A percentile compares a stretch with the other conserved stretches of the same genome.
phyloP scores from a whole-genome alignment of 2,329 filamentous ascomycete species.

The Triangularia verruculosa region DNA sequence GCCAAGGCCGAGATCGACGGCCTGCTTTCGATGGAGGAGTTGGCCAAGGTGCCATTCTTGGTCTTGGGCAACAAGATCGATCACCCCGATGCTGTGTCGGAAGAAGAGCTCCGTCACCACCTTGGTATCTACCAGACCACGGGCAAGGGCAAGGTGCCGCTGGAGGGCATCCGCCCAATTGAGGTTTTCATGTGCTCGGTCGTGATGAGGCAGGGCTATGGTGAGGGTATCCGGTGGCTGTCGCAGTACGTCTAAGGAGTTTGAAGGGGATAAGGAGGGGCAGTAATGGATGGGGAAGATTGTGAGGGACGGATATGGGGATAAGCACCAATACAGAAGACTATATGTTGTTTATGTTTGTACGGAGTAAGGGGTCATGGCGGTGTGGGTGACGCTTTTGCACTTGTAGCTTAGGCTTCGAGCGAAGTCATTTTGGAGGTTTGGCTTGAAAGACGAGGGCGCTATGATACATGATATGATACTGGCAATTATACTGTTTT shows the following conservation, averaged over 20 bases:
- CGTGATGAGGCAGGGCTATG: conserved; percentile 95
- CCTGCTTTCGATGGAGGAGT: conserved; percentile 93
- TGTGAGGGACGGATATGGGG: neutral
- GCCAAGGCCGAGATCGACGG: conserved; percentile 96
- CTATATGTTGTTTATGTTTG: neutral
- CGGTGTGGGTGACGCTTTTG: neutral
- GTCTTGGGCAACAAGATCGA: conserved; percentile 99
- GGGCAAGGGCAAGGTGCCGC: conserved; percentile 88
- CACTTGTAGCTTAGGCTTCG: conserved; percentile 19
- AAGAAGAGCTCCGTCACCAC: conserved; percentile 91
- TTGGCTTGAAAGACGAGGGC: neutral
- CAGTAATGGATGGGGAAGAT: neutral
- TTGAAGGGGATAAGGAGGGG: neutral
- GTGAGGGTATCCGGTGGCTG: conserved; percentile 87
- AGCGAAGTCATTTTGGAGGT: neutral
- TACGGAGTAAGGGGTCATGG: neutral
- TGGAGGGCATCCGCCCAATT: conserved; percentile 86
- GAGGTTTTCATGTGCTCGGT: conserved; percentile 99
- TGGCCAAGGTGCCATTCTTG: conserved; percentile 91
- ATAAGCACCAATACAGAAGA: neutral
- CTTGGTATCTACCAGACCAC: conserved; percentile 95
- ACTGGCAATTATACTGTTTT: conserved; percentile 25
- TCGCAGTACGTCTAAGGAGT: conserved; percentile 76
- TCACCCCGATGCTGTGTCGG: conserved; percentile 89
- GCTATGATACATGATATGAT: conserved; percentile 28